phyloP scores from a whole-genome alignment of 345 rosid genomes.

The Eucalyptus microcorys region DNA sequence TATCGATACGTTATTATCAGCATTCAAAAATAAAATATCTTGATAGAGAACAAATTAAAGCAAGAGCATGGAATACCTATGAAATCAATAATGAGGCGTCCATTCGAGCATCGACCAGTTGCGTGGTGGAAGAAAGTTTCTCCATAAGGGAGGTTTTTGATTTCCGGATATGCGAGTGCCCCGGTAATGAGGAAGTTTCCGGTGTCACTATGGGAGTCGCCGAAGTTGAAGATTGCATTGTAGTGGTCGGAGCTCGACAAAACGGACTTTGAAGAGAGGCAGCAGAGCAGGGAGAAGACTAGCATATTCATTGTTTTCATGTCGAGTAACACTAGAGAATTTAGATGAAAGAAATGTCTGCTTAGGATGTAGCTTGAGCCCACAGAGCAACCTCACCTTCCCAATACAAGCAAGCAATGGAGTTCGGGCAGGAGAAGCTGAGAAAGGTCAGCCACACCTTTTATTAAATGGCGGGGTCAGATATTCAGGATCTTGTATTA shows the following conservation, averaged over 20 bases:
- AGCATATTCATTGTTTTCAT: not conserved
- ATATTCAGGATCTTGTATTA: not conserved
- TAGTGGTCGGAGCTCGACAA: not conserved
- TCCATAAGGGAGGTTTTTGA: constrained; percentile 33
- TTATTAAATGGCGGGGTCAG: not conserved
- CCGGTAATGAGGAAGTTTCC: not conserved
- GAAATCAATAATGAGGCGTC: not conserved
- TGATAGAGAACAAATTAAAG: not conserved
- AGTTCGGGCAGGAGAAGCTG: not conserved
- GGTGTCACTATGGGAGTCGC: not conserved
- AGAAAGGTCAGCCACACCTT: not conserved
- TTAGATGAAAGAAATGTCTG: not conserved
- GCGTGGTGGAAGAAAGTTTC: constrained; percentile 39
- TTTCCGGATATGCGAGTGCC: not conserved
- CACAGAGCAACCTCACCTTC: not conserved
- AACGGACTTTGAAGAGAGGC: not conserved
- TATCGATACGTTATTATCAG: constrained; percentile 29
- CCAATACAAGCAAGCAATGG: not conserved
- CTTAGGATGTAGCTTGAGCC: not conserved
- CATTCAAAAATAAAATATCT: not conserved
- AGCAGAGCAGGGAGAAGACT: not conserved
- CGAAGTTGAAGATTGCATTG: not conserved
- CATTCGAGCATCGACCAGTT: constrained; percentile 11
- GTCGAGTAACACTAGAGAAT: not conserved
- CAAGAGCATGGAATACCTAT: constrained; percentile 19